Percentiles rank a stretch among this genome's conserved stretches.
Evolutionary conservation across 345 rosid species (phyloP).

Genomic region (Chamaenerion angustifolium): DNA sequence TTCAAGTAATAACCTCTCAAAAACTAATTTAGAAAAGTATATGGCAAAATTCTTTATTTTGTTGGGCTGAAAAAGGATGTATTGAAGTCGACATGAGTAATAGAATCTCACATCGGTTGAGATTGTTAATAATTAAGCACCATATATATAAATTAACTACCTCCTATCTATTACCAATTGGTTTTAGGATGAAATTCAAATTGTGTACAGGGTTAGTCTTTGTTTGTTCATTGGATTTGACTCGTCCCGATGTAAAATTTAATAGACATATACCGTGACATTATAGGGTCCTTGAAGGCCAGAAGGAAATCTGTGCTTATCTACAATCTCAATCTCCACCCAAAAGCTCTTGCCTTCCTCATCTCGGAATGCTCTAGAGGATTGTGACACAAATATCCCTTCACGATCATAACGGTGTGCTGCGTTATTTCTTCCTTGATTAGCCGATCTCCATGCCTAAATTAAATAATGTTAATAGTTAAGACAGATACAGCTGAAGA

Average conservation of each 20-base stretch:
- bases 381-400: slow-evolving; percentile 67
- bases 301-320: slow-evolving; percentile 72
- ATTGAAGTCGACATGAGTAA: no score
- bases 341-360: slow-evolving; percentile 98
- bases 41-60: no score
- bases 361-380: slow-evolving; percentile 90
- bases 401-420: slow-evolving; percentile 60
- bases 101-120: no score
- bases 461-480: slow-evolving; percentile 3
- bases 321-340: slow-evolving; percentile 93
- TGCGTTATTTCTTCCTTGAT: slow-evolving; percentile 89
- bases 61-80: background rate
- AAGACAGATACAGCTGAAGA: slow-evolving; percentile 2
- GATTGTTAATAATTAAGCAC: no score
- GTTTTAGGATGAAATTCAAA: no score
- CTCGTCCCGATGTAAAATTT: no score
- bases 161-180: no score
- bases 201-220: no score
- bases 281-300: slow-evolving; percentile 88
- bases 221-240: no score
- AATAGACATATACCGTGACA: slow-evolving; percentile 90
- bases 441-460: slow-evolving; percentile 82
- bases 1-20: background rate
- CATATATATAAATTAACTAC: no score
- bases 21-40: no score